Percentiles rank a stretch among this genome's conserved stretches.
Conservation (phyloP, 1,284 basidiomycete genomes). For the Porogramme epimiltina region DNA sequence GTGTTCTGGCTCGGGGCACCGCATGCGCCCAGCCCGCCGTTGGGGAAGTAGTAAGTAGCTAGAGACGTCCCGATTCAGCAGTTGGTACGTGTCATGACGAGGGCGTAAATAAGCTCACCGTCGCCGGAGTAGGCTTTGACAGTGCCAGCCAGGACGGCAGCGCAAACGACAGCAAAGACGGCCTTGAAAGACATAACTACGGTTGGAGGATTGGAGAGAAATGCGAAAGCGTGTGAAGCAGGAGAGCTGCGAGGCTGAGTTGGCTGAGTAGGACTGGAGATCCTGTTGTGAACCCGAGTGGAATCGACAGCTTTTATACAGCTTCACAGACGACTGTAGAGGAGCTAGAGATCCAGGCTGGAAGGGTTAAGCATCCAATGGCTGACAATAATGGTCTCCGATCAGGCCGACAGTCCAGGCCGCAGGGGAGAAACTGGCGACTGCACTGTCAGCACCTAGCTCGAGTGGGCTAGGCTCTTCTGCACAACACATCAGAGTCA, state of each 20-base stretch:
- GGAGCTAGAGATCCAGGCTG: neutral
- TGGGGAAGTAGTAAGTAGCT: neutral
- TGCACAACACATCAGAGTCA: no score
- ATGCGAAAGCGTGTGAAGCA: neutral
- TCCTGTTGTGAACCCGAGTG: neutral
- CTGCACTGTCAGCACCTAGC: no score
- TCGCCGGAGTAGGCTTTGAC: neutral
- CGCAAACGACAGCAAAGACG: neutral
- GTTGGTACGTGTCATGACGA: neutral
- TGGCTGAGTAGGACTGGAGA: neutral
- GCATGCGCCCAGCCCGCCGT: conserved; percentile 2
- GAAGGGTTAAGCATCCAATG: no score
- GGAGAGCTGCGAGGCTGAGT: neutral
- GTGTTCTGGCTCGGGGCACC: conserved; percentile 6
- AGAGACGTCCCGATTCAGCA: neutral
- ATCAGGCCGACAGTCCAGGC: no score
- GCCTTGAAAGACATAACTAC: neutral
- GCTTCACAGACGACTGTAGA: neutral
- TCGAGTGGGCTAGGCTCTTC: no score
- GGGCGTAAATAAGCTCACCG: neutral
- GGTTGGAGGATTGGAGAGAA: neutral
- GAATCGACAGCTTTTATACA: neutral
- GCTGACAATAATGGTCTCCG: no score
- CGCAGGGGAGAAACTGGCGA: no score
- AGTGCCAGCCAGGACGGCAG: neutral